These are phyloP conservation scores for Pythium rishiriense DNA, from an alignment of 352 stramenopile genomes.

Conservation along the genomic window DNA sequence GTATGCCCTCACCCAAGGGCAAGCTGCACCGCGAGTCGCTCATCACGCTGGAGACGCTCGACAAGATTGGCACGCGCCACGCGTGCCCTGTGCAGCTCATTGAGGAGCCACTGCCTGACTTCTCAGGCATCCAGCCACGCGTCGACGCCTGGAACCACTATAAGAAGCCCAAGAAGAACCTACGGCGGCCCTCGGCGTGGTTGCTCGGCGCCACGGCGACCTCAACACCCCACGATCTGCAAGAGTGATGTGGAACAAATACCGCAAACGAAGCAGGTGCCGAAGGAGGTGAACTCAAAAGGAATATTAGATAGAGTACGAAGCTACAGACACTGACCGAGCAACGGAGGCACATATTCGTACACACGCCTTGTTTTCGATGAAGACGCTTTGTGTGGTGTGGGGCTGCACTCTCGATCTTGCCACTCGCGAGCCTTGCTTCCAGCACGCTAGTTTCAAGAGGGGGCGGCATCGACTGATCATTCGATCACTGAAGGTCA, in stretches of 20 bases:
- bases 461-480: background rate
- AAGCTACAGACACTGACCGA: constrained; percentile 3
- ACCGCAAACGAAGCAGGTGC: background rate
- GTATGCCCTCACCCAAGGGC: constrained; percentile 57
- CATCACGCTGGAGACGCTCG: constrained; percentile 65
- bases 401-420: background rate
- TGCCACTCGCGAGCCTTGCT: background rate
- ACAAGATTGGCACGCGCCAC: constrained; percentile 75
- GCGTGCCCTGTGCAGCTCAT: constrained; percentile 70
- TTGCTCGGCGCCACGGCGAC: constrained; percentile 30
- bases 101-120: constrained; percentile 52
- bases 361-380: background rate
- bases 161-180: constrained; percentile 39
- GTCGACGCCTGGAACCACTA: constrained; percentile 68
- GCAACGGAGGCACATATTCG: background rate
- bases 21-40: constrained; percentile 51
- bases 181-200: constrained; percentile 61
- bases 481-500: background rate
- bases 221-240: constrained; percentile 22
- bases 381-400: background rate
- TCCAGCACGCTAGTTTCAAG: background rate
- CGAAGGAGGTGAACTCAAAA: background rate
- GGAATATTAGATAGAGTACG: constrained; percentile 18
- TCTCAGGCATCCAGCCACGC: constrained; percentile 49
- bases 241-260: too few species aligned